These are phyloP conservation scores for Sporothrix brasiliensis DNA, from an alignment of 2,329 filamentous ascomycete species.

Conservation along the genomic window DNA sequence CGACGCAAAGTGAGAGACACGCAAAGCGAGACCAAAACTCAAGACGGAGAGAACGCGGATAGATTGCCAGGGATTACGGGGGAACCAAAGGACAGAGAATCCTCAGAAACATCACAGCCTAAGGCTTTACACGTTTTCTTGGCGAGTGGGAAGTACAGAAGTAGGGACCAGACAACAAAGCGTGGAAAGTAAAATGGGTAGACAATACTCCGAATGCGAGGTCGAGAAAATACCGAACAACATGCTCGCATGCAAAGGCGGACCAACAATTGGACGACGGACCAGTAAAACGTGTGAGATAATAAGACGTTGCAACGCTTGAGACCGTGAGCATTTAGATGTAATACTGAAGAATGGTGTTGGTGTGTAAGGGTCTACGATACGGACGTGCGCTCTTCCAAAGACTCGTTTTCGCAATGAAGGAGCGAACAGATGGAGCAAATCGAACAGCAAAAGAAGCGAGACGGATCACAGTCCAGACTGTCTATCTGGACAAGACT, in stretches of 20 bases:
- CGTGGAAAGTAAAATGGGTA: neutral
- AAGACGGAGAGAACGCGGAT: conserved; percentile 20
- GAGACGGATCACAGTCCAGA: neutral
- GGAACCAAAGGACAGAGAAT: neutral
- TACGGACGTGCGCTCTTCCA: neutral
- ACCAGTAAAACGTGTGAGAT: neutral
- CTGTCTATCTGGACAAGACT: neutral
- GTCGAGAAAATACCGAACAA: conserved; percentile 20
- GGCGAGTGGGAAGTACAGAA: neutral
- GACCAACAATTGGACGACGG: neutral
- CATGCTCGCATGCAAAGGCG: neutral
- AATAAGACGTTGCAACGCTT: neutral
- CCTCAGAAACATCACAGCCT: neutral
- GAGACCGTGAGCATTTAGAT: neutral
- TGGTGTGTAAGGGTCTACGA: neutral
- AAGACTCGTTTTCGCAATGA: neutral
- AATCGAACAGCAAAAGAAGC: too few relatives aligned
- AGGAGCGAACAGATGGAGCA: neutral
- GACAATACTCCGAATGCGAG: neutral
- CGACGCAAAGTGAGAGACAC: neutral
- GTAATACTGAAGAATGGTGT: neutral
- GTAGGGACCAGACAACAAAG: neutral
- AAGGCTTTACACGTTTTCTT: neutral
- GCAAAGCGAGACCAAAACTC: neutral
- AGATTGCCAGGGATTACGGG: conserved; percentile 17